A percentile compares a stretch with the other conserved stretches of the same genome.
Evolutionary conservation across 306 rosid species (phyloP).

Genomic region (Lupinus albus): DNA sequence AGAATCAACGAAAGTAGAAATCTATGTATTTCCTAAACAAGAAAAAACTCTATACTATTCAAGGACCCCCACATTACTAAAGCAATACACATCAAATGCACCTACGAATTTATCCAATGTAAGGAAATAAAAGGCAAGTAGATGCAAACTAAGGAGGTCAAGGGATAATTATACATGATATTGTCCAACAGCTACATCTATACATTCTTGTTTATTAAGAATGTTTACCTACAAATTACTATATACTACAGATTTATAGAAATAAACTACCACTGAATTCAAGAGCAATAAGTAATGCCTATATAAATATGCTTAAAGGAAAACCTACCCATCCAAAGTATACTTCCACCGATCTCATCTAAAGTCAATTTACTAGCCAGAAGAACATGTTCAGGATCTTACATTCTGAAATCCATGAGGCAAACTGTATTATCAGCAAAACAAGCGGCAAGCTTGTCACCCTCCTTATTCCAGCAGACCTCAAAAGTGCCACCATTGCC

Average conservation of each 20-base stretch:
- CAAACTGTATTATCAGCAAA: slow-evolving; percentile 75
- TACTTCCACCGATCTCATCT: slow-evolving; percentile 40
- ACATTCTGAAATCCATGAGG: slow-evolving; percentile 58
- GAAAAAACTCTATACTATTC: too few relatives aligned
- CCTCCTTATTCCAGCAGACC: slow-evolving; percentile 91
- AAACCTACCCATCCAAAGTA: slow-evolving; percentile 43
- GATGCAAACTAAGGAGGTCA: slow-evolving; percentile 2
- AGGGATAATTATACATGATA: neutral
- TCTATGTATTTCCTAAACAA: too few relatives aligned
- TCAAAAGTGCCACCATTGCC: slow-evolving; percentile 87
- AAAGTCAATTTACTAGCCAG: slow-evolving; percentile 33
- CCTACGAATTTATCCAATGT: neutral
- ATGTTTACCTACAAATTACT: slow-evolving; percentile 30
- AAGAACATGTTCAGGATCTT: slow-evolving; percentile 17
- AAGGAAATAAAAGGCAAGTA: slow-evolving; percentile 4
- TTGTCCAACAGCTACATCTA: slow-evolving; percentile 33
- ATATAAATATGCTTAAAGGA: slow-evolving; percentile 37
- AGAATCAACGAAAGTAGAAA: neutral
- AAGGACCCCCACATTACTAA: too few relatives aligned
- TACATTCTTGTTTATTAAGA: slow-evolving; percentile 32
- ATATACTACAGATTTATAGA: slow-evolving; percentile 25
- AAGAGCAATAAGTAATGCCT: slow-evolving; percentile 38
- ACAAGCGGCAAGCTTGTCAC: slow-evolving; percentile 87
- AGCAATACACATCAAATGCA: too few relatives aligned
- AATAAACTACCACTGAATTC: slow-evolving; percentile 29